Evolutionary conservation across 768 basidiomycete genomes (phyloP).

Genomic region (Tylopilus sp.): DNA sequence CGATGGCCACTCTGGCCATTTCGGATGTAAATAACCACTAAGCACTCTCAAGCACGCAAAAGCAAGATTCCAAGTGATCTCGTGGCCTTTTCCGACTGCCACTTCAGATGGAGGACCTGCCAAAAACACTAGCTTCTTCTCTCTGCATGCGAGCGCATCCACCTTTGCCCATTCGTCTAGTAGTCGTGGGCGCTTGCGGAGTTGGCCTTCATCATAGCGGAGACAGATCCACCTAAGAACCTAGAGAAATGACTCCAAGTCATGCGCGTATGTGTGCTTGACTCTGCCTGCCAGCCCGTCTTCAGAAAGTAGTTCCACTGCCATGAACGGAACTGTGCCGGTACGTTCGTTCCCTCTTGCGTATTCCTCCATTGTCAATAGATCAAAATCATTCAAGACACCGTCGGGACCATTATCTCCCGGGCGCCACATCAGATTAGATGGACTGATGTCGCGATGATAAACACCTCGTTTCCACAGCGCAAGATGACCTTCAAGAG

Average conservation of each 20-base stretch:
- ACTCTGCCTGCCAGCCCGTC: not conserved
- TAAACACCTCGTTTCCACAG: slow-evolving; percentile 3
- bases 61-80: too few species aligned
- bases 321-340: not conserved
- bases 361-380: not conserved
- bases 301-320: not conserved
- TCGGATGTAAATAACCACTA: too few species aligned
- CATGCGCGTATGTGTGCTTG: not conserved
- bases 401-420: not conserved
- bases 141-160: not conserved
- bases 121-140: not conserved
- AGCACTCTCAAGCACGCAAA: too few species aligned
- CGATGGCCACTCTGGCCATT: too few species aligned
- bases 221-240: not conserved
- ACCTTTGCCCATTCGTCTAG: not conserved
- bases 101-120: not conserved
- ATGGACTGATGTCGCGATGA: not conserved
- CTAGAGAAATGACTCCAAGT: not conserved
- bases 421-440: slow-evolving; percentile 1
- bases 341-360: not conserved
- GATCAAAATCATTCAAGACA: not conserved
- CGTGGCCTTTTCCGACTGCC: slow-evolving; percentile 25
- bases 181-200: not conserved
- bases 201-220: not conserved
- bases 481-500: not conserved